phyloP scores from a whole-genome alignment of 2,329 filamentous ascomycete genomes.

The Trichoderma pleuroti region DNA sequence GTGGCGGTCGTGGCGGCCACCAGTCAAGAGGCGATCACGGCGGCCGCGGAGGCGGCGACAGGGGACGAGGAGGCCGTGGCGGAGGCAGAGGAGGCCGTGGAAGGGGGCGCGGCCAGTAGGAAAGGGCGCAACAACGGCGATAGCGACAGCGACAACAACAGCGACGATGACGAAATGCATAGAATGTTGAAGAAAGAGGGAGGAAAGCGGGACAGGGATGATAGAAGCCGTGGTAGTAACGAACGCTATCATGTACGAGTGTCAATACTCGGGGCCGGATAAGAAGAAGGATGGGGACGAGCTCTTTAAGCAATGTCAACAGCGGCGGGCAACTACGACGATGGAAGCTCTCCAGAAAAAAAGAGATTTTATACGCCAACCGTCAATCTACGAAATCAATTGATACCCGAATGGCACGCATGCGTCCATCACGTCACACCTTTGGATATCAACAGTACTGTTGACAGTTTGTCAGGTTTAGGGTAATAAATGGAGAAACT shows the following conservation, averaged over 20 bases:
- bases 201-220: not conserved
- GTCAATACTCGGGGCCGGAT: not conserved
- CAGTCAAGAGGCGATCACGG: constrained; percentile 57
- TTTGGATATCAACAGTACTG: not conserved
- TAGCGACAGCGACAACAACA: not conserved
- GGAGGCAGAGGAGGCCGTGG: constrained; percentile 36
- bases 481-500: not conserved
- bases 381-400: not conserved
- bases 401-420: not conserved
- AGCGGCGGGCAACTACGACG: not conserved
- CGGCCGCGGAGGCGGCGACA: constrained; percentile 49
- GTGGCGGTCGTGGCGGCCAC: constrained; percentile 62
- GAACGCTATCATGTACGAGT: not conserved
- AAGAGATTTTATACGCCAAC: not conserved
- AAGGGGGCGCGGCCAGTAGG: constrained; percentile 32
- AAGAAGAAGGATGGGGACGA: not conserved
- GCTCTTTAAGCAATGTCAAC: not conserved
- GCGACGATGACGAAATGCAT: not conserved
- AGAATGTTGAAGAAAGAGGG: not conserved
- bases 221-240: not conserved
- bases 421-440: not conserved
- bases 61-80: constrained; percentile 39
- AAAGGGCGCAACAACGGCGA: not conserved
- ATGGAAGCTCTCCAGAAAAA: not conserved
- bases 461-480: not conserved